Percentiles rank a stretch among this genome's conserved stretches.
These are phyloP conservation scores for Tilletia caries DNA, from an alignment of 1,284 basidiomycete species.

Conservation along the genomic window DNA sequence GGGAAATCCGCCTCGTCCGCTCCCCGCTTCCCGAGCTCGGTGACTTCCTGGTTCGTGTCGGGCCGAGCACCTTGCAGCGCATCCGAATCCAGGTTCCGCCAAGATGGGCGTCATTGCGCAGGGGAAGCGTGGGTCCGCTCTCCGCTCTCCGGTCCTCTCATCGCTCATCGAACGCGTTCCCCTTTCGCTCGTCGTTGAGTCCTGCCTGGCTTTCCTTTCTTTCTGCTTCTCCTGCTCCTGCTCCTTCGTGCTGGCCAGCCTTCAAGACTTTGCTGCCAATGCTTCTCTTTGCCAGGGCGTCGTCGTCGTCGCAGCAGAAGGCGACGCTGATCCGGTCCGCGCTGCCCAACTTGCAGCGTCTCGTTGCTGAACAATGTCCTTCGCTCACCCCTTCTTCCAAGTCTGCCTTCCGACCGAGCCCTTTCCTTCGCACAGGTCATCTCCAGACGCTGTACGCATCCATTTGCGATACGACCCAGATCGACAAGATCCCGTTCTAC, in stretches of 20 bases:
- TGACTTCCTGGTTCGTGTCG: conserved; percentile 1
- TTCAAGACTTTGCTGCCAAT: not conserved
- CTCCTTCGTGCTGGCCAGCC: not conserved
- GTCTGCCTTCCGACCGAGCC: conserved; percentile 15
- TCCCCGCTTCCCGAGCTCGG: not conserved
- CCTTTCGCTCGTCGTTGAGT: too few species aligned
- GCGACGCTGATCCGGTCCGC: not conserved
- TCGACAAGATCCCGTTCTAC: conserved; percentile 44
- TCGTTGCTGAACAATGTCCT: conserved; percentile 1
- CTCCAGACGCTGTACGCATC: conserved; percentile 49
- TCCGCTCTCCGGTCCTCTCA: too few species aligned
- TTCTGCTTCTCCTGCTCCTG: not conserved
- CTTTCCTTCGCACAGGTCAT: conserved; percentile 43
- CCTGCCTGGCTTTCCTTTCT: not conserved
- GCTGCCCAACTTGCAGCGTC: not conserved
- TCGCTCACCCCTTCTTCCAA: conserved; percentile 2
- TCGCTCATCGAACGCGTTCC: too few species aligned
- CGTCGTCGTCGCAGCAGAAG: not conserved
- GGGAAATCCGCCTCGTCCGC: too few species aligned
- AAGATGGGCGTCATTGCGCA: too few species aligned
- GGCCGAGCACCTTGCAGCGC: too few species aligned
- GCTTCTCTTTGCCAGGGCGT: not conserved
- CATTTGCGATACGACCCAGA: conserved; percentile 30
- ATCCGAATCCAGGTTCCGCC: too few species aligned
- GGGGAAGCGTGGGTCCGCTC: too few species aligned